Percentiles rank a stretch among this genome's conserved stretches.
Evolutionary conservation across 1,139 yeast species (phyloP).

Genomic region (Nakaseomyces nivariensis): DNA sequence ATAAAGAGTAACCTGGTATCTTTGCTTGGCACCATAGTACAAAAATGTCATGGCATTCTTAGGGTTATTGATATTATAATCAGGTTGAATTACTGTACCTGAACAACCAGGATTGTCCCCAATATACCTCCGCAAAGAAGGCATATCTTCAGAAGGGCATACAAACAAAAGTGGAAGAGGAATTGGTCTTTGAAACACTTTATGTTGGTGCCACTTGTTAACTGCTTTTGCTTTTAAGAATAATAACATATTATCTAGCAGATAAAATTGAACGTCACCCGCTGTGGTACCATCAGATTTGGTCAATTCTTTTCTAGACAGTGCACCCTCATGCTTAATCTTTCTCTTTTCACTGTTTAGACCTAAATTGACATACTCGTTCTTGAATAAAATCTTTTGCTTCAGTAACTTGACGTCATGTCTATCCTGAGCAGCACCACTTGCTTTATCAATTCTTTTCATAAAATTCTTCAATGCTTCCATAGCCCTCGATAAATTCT

Average conservation of each 20-base stretch:
- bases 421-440: conserved; percentile 91
- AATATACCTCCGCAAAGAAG: conserved; percentile 42
- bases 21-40: conserved; percentile 46
- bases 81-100: conserved; percentile 34
- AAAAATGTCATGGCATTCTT: conserved; percentile 38
- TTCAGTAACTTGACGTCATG: conserved; percentile 82
- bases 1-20: conserved; percentile 58
- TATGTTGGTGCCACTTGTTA: conserved; percentile 83
- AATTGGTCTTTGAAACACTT: conserved; percentile 87
- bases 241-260: conserved; percentile 80
- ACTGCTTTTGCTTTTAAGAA: conserved; percentile 81
- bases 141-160: conserved; percentile 70
- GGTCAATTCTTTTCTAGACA: conserved; percentile 28
- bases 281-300: conserved; percentile 23
- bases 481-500: conserved; percentile 61
- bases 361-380: conserved; percentile 82
- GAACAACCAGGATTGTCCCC: conserved; percentile 32
- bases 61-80: conserved; percentile 19
- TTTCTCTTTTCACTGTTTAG: conserved; percentile 72
- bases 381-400: conserved; percentile 62
- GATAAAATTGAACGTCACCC: conserved; percentile 66
- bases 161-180: conserved; percentile 76
- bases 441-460: conserved; percentile 74
- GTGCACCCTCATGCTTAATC: conserved; percentile 36
- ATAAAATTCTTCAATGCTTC: conserved; percentile 68